Conservation (phyloP, 148 eudicot species). For the Fagopyrum esculentum region DNA sequence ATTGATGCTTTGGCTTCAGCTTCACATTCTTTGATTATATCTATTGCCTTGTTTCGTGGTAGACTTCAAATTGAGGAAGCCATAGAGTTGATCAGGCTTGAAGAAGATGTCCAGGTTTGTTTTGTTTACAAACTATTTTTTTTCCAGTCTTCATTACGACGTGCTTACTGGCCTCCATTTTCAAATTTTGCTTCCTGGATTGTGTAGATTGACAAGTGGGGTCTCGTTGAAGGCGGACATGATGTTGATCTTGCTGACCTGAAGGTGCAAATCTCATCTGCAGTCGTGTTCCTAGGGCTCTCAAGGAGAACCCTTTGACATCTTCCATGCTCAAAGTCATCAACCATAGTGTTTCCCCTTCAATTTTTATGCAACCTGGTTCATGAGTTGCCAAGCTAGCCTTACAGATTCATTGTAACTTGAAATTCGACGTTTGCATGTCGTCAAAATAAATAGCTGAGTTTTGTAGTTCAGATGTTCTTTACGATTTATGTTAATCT, state of each 20-base stretch:
- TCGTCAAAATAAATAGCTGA: background rate
- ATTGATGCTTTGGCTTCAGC: slow-evolving; percentile 91
- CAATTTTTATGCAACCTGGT: background rate
- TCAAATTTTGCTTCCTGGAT: background rate
- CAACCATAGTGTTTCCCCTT: background rate
- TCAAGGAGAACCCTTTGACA: slow-evolving; percentile 27
- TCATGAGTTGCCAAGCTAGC: background rate
- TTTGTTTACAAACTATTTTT: background rate
- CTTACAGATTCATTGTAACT: background rate
- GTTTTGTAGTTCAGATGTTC: too few relatives aligned
- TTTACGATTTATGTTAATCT: too few relatives aligned
- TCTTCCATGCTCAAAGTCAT: background rate
- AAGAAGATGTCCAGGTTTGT: slow-evolving; percentile 85
- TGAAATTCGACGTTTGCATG: background rate
- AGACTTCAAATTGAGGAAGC: slow-evolving; percentile 74
- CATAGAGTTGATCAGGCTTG: slow-evolving; percentile 83
- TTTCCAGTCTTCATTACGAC: background rate
- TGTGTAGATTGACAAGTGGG: slow-evolving; percentile 77
- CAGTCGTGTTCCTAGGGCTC: slow-evolving; percentile 81
- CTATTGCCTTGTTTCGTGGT: slow-evolving; percentile 59
- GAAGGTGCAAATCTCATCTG: slow-evolving; percentile 73
- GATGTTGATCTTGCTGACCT: slow-evolving; percentile 93
- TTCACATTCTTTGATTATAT: slow-evolving; percentile 65
- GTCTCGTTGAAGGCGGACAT: slow-evolving; percentile 98
- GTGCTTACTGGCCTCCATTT: background rate